phyloP scores from a whole-genome alignment of 1,284 basidiomycete genomes.

The Coriolopsis trogii region DNA sequence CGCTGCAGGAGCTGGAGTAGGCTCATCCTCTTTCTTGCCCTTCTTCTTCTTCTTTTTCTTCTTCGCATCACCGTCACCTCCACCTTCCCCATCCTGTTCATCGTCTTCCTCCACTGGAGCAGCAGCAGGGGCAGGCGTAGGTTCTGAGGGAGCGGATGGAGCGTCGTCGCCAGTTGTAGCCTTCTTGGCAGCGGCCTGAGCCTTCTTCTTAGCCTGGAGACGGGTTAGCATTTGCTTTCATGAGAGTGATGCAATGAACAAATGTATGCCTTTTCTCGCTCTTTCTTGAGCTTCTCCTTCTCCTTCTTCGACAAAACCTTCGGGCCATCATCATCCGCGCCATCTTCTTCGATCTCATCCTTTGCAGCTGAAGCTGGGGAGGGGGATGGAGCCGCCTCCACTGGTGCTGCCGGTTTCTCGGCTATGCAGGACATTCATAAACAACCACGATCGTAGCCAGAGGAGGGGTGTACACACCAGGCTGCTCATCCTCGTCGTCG shows the following conservation, averaged over 20 bases:
- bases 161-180: conserved; percentile 37
- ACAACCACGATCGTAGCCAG: conserved; percentile 6
- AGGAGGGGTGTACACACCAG: background rate
- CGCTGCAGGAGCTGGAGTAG: conserved; percentile 42
- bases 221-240: background rate
- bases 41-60: conserved; percentile 94
- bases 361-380: conserved; percentile 32
- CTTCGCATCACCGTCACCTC: conserved; percentile 63
- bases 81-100: conserved; percentile 57
- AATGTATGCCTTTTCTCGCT: conserved; percentile 76
- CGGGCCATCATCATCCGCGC: conserved; percentile 49
- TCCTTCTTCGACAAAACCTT: conserved; percentile 87
- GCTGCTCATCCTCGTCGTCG: conserved; percentile 66
- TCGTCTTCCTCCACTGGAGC: conserved; percentile 58
- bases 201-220: conserved; percentile 91
- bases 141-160: conserved; percentile 26
- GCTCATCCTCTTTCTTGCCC: conserved; percentile 74
- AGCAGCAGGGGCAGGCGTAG: conserved; percentile 31
- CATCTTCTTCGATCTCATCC: conserved; percentile 36
- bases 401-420: conserved; percentile 59
- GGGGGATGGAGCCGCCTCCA: conserved; percentile 49
- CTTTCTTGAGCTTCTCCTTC: conserved; percentile 94
- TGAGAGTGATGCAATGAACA: background rate
- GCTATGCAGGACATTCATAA: conserved; percentile 49
- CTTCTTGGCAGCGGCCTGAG: conserved; percentile 89